Evolutionary conservation across 805 yeast genomes (phyloP).

Genomic region (Candida khao-thaluensis): DNA sequence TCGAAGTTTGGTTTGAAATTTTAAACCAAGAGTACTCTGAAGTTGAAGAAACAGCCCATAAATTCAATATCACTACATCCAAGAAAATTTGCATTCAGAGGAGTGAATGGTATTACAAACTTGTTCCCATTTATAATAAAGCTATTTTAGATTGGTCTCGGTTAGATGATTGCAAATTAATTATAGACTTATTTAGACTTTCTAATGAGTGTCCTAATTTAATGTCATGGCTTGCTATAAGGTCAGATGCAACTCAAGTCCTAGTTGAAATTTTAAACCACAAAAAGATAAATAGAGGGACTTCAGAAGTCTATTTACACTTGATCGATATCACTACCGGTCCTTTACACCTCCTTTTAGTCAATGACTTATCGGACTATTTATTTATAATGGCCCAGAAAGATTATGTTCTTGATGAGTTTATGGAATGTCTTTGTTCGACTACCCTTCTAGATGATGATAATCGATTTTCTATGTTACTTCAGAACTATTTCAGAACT

Average conservation of each 20-base stretch:
- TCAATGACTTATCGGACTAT: background rate
- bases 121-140: constrained; percentile 4
- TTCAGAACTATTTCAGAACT: background rate
- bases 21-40: background rate
- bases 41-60: background rate
- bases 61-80: background rate
- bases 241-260: background rate
- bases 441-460: background rate
- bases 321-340: background rate
- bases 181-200: background rate
- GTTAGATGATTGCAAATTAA: background rate
- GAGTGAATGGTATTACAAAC: constrained; percentile 3
- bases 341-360: background rate
- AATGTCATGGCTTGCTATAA: background rate
- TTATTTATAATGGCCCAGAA: background rate
- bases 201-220: background rate
- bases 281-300: background rate
- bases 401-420: background rate
- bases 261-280: background rate
- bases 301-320: background rate
- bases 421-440: background rate
- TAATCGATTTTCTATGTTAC: background rate
- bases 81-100: background rate
- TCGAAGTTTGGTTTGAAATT: constrained; percentile 1
- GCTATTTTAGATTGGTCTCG: background rate